Conservation (phyloP, 257 asterid genomes). For the Solanum piurae region DNA sequence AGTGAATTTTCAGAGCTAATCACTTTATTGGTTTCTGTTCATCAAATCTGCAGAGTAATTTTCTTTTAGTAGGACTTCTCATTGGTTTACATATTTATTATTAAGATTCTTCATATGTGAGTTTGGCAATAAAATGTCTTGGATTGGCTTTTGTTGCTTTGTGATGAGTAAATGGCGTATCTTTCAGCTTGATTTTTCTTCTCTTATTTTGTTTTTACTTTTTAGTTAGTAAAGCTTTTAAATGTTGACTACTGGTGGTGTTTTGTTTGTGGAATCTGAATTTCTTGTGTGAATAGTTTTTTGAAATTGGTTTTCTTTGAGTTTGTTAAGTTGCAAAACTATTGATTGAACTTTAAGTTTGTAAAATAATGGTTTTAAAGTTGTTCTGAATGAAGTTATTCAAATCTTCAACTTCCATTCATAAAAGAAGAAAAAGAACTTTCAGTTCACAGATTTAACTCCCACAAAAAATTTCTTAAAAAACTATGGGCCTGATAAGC, state of each 20-base stretch:
- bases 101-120: neutral
- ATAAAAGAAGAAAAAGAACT: neutral
- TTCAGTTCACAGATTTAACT: neutral
- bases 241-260: neutral
- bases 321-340: neutral
- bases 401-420: neutral
- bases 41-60: neutral
- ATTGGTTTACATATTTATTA: neutral
- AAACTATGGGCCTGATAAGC: neutral
- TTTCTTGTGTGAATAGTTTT: neutral
- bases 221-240: neutral
- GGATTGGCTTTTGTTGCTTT: neutral
- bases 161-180: neutral
- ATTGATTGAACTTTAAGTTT: neutral
- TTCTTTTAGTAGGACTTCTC: neutral
- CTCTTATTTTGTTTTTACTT: neutral
- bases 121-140: neutral
- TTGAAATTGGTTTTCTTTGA: neutral
- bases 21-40: neutral
- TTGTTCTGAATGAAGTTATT: neutral
- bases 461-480: neutral
- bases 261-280: neutral
- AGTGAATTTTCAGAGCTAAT: neutral
- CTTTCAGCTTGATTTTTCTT: neutral
- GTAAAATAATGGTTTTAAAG: neutral